Evolutionary conservation across 2,329 filamentous ascomycete species (phyloP), one percentile per base, ranked within the genome.

Genomic region (Orbilia javanica): DNA sequence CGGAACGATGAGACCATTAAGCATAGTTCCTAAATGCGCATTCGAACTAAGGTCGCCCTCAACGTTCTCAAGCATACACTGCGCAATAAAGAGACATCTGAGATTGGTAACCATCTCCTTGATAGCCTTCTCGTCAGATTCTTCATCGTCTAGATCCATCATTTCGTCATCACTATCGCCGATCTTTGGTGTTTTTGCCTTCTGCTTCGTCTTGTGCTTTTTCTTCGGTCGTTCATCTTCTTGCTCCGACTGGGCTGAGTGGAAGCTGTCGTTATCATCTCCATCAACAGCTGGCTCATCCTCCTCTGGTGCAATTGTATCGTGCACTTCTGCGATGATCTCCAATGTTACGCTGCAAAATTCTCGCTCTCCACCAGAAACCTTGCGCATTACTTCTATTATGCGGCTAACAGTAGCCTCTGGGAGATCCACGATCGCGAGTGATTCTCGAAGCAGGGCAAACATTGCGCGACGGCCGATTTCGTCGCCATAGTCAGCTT

Each of bases 381-480:
- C 90, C 83, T 94, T 95, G 53, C 75, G 72, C 46, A 82, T 70
- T 15, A 80, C 81, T 63, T 81, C 79, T 42, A 81, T 80, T 25
- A 81, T 79, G 15, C 81, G 79, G 53, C 79, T 81, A 0, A 96
- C 98, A 53, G 93, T 91, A 83, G 97, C 93, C 81, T 99, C 95
- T 0, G 96, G 94, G 1, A 99, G 87, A 81, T 96, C 93, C 2
- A 94, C 90, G 65, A 94, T 91, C 0, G 94, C 94, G 15, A 99
- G 86, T 1, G 92, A 91, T 83, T 97, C 93, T 69, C 96, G 89
- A 76, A 98, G 88, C 36, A 98, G 88, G 18, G 93, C 90, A 83
- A 97, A 97, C 94, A 99, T 98, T 85, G 97, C 97, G 74, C 95
- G 89, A 80, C 96, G 90, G 62, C 96, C 96, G 79, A 97, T 93